Conservation (phyloP, 2,329 filamentous ascomycete genomes). For the Sporothrix brasiliensis region DNA sequence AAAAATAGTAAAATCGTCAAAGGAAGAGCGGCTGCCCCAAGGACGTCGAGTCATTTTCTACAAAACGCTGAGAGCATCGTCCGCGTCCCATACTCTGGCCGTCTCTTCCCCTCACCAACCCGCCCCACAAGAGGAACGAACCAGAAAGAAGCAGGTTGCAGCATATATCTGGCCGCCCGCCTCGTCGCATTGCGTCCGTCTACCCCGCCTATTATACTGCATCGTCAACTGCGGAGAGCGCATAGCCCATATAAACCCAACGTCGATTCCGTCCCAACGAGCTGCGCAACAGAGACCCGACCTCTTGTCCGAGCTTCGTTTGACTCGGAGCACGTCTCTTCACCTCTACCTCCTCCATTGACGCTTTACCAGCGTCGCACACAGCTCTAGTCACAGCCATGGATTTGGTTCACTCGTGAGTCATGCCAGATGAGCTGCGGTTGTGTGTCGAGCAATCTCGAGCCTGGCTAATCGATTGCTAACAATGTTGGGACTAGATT, state of each 20-base stretch:
- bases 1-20: slow-evolving; percentile 27
- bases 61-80: background rate
- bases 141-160: slow-evolving; percentile 10
- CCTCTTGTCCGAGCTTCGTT: background rate
- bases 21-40: slow-evolving; percentile 7
- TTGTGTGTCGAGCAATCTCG: slow-evolving; percentile 16
- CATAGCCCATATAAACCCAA: slow-evolving; percentile 21
- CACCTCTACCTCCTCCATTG: slow-evolving; percentile 2
- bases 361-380: slow-evolving; percentile 4
- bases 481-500: slow-evolving; percentile 59
- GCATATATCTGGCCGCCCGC: background rate
- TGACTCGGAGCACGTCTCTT: background rate
- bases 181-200: slow-evolving; percentile 6
- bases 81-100: background rate
- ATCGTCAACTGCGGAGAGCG: background rate
- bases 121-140: background rate
- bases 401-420: slow-evolving; percentile 60
- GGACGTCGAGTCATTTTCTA: slow-evolving; percentile 27
- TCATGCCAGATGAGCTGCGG: slow-evolving; percentile 35
- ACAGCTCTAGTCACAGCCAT: slow-evolving; percentile 41
- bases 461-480: slow-evolving; percentile 38
- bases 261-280: slow-evolving; percentile 21
- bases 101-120: background rate
- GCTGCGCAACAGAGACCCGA: background rate
- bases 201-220: slow-evolving; percentile 25